A percentile compares a stretch with the other conserved stretches of the same genome.
phyloP scores from a whole-genome alignment of 495 filamentous ascomycete genomes.

The Neurospora sp. region DNA sequence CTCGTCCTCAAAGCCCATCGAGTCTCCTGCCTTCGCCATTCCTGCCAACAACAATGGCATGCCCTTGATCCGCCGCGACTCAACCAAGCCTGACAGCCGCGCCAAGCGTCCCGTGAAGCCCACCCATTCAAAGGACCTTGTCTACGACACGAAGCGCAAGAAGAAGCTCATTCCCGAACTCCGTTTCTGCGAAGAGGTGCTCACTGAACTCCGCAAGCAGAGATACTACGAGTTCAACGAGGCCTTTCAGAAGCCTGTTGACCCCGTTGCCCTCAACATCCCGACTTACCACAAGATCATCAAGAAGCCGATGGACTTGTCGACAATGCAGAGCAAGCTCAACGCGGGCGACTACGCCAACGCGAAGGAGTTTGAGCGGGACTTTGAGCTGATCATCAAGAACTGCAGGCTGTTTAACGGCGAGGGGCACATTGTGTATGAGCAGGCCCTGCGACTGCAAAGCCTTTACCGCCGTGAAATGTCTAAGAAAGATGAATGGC shows the following conservation, averaged over 20 bases:
- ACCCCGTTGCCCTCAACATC: constrained; percentile 90
- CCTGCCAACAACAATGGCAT: constrained; percentile 59
- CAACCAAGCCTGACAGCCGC: constrained; percentile 60
- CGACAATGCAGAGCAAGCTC: constrained; percentile 66
- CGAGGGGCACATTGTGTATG: constrained; percentile 58
- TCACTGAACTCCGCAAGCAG: constrained; percentile 67
- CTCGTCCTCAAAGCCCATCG: constrained; percentile 20
- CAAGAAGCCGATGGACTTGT: constrained; percentile 92
- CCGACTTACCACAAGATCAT: constrained; percentile 87
- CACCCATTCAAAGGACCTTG: constrained; percentile 75
- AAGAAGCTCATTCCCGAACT: constrained; percentile 88
- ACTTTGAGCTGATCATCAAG: constrained; percentile 72
- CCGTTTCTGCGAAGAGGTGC: constrained; percentile 75
- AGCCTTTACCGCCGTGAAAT: constrained; percentile 64
- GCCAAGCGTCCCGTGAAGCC: constrained; percentile 93
- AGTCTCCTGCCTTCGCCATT: constrained; percentile 64
- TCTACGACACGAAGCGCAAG: constrained; percentile 74
- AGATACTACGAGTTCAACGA: constrained; percentile 55
- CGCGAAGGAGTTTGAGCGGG: constrained; percentile 74
- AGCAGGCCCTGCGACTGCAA: constrained; percentile 60
- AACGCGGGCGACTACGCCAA: constrained; percentile 72
- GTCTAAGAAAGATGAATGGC: constrained; percentile 62
- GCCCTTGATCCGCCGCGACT: constrained; percentile 89
- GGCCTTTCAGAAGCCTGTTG: constrained; percentile 74
- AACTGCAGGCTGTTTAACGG: constrained; percentile 94